Base-by-base conservation (phyloP, 2,329 filamentous ascomycete species). In the Venturiaceae sp. region DNA sequence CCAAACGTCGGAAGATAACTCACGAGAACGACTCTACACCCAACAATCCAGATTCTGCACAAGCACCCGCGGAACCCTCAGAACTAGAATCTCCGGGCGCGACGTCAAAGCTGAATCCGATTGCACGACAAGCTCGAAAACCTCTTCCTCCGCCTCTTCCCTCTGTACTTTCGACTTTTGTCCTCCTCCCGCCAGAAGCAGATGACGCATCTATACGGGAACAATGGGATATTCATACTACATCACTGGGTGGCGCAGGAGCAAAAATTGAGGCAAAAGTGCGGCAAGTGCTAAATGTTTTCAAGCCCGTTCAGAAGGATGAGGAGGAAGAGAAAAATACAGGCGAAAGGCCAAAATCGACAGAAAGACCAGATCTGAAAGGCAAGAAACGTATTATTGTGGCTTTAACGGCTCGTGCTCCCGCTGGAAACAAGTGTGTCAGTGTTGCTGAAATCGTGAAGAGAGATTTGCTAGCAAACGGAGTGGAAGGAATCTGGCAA, bases 401-500 rank as follows among this genome's bases (percentile, higher is more conserved):
- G 30, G 59, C 61, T 8, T 30, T 62, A 16, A 55, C 54, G 19
- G 61, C 59, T 39, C 39, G 33, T n/a, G 53, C 56, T 4, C 16
- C 21, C 14, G 44, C 60, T 11, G 53, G 47, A 9, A 62, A 62
- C 32, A 62, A 61, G 54, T 28, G 33, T 21, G 46, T 62, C 16
- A 58, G 60, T 36, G 41, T 61, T 7, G 57, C 57, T 11, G 61
- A 62, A 32, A 60, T 62, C n/a, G 59, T 53, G 23, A 60, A 60
- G 34, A 41, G 60, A 28, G 50, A 58, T 3, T 28, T 60, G 23
- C 30, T n/a, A 8, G 23, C 16, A 16, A 57, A 61, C 28, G 28
- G 34, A 21, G 37, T 30, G 37, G 21, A 19, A 13, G 16, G 26
- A 8, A 21, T 46, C 23, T 61, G 37, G 30, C 59, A 61, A 39